phyloP scores from a whole-genome alignment of 1,284 basidiomycete genomes.

The Trichosporon sp. region DNA sequence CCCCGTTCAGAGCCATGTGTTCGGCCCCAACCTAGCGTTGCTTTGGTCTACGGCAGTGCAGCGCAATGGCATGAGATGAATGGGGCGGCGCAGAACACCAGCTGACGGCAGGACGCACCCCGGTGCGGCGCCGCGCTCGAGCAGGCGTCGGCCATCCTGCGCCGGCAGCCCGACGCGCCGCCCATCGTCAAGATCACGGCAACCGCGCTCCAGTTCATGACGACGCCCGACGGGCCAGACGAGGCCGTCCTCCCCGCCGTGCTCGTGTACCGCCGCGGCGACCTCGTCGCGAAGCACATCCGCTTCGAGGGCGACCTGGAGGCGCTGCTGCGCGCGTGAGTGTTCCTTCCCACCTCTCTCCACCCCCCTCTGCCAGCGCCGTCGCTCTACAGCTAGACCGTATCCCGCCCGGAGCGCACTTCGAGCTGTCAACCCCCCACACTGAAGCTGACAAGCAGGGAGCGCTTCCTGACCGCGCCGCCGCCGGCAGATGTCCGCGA shows the following conservation, averaged over 20 bases:
- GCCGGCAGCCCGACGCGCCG: neutral
- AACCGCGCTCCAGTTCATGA: neutral
- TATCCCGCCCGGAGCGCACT: too few relatives aligned
- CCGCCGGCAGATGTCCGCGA: neutral
- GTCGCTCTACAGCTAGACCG: too few relatives aligned
- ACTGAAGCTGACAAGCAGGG: neutral
- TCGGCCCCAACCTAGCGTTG: too few relatives aligned
- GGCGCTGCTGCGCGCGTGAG: conserved; percentile 36
- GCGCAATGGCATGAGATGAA: too few relatives aligned
- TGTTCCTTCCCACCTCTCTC: neutral
- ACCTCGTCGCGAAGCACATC: conserved; percentile 31
- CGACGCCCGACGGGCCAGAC: conserved; percentile 28
- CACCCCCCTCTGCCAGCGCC: neutral
- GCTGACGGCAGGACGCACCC: conserved; percentile 31
- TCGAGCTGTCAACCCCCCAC: too few relatives aligned
- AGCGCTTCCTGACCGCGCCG: neutral
- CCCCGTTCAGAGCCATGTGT: neutral
- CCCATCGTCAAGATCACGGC: neutral
- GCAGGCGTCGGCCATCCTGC: neutral
- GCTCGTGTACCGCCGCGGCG: conserved; percentile 44
- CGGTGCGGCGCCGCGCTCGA: conserved; percentile 34
- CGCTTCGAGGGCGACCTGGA: conserved; percentile 43
- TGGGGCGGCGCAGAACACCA: neutral
- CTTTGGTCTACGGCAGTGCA: too few relatives aligned
- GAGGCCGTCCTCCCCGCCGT: conserved; percentile 47